Percentiles rank a stretch among this genome's conserved stretches.
phyloP scores from a whole-genome alignment of 768 basidiomycete genomes.

The Termitomyces sp. region DNA sequence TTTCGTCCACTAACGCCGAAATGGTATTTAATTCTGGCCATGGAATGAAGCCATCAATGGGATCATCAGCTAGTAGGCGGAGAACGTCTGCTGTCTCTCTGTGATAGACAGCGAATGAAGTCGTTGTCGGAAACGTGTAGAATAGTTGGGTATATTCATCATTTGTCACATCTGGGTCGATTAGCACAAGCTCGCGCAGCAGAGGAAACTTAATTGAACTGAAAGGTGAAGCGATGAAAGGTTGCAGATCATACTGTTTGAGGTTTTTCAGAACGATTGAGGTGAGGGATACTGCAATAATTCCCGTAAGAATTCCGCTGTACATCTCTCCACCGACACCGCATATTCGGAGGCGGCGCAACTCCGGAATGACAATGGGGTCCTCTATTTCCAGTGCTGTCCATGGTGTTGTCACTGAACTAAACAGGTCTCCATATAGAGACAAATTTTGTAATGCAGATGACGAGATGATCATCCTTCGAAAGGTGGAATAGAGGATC shows the following conservation, averaged over 20 bases:
- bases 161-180: conserved; percentile 35
- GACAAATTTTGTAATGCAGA: conserved; percentile 34
- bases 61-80: conserved; percentile 18
- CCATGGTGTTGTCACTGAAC: conserved; percentile 17
- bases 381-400: conserved; percentile 13
- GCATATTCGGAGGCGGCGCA: conserved; percentile 38
- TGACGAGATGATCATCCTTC: conserved; percentile 28
- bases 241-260: conserved; percentile 36
- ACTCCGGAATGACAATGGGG: conserved; percentile 26
- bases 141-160: conserved; percentile 25
- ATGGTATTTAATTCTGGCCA: conserved; percentile 31
- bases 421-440: conserved; percentile 38
- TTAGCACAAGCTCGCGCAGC: conserved; percentile 32
- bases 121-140: conserved; percentile 27
- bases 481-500: conserved; percentile 29
- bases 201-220: conserved; percentile 24
- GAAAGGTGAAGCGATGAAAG: conserved; percentile 23
- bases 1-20: conserved; percentile 24
- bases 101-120: conserved; percentile 23
- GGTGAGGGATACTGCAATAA: conserved; percentile 33
- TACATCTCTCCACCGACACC: conserved; percentile 32
- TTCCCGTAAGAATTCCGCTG: conserved; percentile 30
- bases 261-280: conserved; percentile 38
- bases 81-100: conserved; percentile 21
- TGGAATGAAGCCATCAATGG: conserved; percentile 9